Conservation (phyloP, 2,329 filamentous ascomycete genomes). For the Penicillium sumatraense region DNA sequence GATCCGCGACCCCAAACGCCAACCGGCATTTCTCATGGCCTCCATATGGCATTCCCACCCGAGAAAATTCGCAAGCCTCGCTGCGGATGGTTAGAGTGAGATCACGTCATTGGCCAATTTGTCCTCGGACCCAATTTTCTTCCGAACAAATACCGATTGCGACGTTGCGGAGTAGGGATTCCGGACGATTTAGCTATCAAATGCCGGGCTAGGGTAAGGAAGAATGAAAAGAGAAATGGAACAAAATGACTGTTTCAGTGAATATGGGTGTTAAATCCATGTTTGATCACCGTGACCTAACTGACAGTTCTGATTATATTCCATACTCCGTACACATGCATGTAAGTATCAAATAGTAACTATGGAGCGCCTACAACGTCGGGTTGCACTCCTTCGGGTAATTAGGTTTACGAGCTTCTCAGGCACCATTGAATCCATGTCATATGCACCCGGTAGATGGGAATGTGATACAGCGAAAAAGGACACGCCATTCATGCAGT, state of each 20-base stretch:
- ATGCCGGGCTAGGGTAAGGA: neutral
- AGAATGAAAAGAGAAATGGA: neutral
- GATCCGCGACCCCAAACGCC: constrained; percentile 10
- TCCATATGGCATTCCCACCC: constrained; percentile 30
- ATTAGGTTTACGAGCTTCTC: constrained; percentile 2
- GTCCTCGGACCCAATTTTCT: constrained; percentile 17
- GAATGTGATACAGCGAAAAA: constrained; percentile 2
- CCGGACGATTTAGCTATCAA: neutral
- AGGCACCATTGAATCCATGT: constrained; percentile 1
- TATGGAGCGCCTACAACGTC: neutral
- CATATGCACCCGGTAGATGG: neutral
- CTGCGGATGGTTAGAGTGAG: constrained; percentile 7
- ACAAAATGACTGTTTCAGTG: neutral
- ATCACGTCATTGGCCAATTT: constrained; percentile 20
- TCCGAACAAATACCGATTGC: constrained; percentile 27
- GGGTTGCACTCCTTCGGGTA: constrained; percentile 7
- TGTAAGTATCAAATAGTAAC: neutral
- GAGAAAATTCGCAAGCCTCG: constrained; percentile 15
- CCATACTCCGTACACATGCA: neutral
- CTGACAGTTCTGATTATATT: neutral
- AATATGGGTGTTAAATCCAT: neutral
- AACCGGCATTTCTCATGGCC: constrained; percentile 21
- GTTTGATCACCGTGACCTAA: neutral
- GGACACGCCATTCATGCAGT: constrained; percentile 9
- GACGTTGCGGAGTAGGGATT: constrained; percentile 6